Evolutionary conservation across 2,329 filamentous ascomycete species (phyloP).

Genomic region (Colletotrichum caudatum): DNA sequence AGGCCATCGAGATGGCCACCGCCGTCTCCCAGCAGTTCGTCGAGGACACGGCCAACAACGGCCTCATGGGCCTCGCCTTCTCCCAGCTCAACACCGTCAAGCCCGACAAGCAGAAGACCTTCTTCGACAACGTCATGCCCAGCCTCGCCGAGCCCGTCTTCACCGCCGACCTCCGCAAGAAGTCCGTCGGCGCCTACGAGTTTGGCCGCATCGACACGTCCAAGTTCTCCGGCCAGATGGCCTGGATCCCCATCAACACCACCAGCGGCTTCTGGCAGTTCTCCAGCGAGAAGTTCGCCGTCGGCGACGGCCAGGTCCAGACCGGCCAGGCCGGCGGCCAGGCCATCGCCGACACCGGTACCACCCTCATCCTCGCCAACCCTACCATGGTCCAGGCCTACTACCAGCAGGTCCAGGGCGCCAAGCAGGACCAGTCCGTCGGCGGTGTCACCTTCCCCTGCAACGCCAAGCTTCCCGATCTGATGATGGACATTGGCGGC

Average conservation of each 20-base stretch:
- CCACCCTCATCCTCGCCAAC: constrained; percentile 72
- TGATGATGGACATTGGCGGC: constrained; percentile 68
- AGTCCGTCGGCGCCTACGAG: constrained; percentile 74
- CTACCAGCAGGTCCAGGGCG: constrained; percentile 60
- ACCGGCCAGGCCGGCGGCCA: constrained; percentile 54
- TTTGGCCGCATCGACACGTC: constrained; percentile 76
- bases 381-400: constrained; percentile 62
- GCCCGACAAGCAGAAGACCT: constrained; percentile 75
- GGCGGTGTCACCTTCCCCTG: constrained; percentile 64
- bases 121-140: constrained; percentile 77
- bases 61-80: constrained; percentile 78
- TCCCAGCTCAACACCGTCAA: constrained; percentile 73
- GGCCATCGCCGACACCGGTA: constrained; percentile 70
- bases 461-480: constrained; percentile 58
- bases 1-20: constrained; percentile 77
- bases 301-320: constrained; percentile 59
- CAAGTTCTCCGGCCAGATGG: constrained; percentile 73
- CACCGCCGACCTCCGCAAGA: constrained; percentile 74
- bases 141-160: constrained; percentile 75
- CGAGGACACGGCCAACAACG: constrained; percentile 70
- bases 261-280: constrained; percentile 78
- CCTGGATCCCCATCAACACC: constrained; percentile 71
- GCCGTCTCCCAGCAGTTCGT: constrained; percentile 69
- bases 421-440: constrained; percentile 52
- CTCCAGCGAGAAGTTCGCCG: constrained; percentile 65